Conservation (phyloP, 2,329 filamentous ascomycete species). For the Oidium heveae region DNA sequence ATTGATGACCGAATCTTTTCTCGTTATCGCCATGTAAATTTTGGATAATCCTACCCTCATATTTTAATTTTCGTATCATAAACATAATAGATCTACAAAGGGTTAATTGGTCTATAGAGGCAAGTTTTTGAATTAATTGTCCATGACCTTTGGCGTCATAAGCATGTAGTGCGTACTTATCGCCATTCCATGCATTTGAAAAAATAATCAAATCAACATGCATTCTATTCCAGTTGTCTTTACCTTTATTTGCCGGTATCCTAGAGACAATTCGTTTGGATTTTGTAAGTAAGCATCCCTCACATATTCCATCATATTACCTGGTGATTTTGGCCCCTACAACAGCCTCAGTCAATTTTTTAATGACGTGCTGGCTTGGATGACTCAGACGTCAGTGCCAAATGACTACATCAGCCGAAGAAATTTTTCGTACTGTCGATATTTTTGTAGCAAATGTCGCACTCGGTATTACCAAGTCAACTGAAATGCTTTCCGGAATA, state of each 20-base stretch:
- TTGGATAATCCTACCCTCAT: background rate
- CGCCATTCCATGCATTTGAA: background rate
- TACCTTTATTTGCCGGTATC: background rate
- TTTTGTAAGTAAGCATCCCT: background rate
- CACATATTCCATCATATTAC: background rate
- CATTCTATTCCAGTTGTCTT: background rate
- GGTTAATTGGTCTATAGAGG: background rate
- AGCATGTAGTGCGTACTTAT: background rate
- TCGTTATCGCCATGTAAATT: background rate
- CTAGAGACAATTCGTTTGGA: background rate
- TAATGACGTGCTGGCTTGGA: background rate
- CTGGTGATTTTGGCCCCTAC: background rate
- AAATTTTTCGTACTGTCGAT: background rate
- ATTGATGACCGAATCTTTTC: background rate
- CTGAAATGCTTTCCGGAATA: background rate
- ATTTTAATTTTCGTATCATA: background rate
- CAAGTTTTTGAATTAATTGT: background rate
- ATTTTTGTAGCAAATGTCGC: background rate
- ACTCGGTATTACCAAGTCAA: background rate
- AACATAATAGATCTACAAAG: background rate
- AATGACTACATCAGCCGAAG: background rate
- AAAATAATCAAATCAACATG: background rate
- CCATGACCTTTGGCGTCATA: conserved; percentile 1
- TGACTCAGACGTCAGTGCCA: background rate
- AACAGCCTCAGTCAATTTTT: background rate